These are phyloP conservation scores for Smittium mucronatum DNA, from an alignment of 371 early-diverging fungal species.

Conservation along the genomic window DNA sequence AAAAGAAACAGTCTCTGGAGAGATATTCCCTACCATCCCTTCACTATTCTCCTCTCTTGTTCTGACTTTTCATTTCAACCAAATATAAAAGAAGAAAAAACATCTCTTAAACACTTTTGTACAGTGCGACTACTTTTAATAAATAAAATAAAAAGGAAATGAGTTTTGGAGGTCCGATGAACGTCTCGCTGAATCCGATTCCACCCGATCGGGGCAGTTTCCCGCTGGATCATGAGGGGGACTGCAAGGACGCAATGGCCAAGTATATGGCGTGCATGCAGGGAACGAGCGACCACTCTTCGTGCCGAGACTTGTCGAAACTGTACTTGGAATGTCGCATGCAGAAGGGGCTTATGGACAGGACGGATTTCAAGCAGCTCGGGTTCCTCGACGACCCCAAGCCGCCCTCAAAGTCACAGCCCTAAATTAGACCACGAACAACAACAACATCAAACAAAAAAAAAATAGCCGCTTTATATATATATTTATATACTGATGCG, in stretches of 20 bases:
- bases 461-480: too few species aligned
- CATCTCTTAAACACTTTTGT: too few species aligned
- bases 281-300: not conserved
- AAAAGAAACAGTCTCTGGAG: too few species aligned
- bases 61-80: too few species aligned
- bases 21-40: too few species aligned
- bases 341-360: slow-evolving; percentile 9
- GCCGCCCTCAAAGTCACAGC: too few species aligned
- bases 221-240: slow-evolving; percentile 33
- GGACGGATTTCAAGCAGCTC: not conserved
- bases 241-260: slow-evolving; percentile 7
- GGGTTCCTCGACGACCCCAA: slow-evolving; percentile 10
- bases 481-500: too few species aligned
- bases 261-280: slow-evolving; percentile 7
- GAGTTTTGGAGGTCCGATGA: slow-evolving; percentile 35
- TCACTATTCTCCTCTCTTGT: too few species aligned
- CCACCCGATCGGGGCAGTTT: slow-evolving; percentile 39
- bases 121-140: too few species aligned
- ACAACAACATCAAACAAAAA: too few species aligned
- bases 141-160: slow-evolving; percentile 16
- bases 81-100: too few species aligned
- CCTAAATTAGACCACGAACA: too few species aligned
- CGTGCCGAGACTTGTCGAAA: slow-evolving; percentile 10
- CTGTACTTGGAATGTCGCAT: slow-evolving; percentile 5
- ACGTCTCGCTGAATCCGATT: slow-evolving; percentile 19